Evolutionary conservation across 2,329 filamentous ascomycete species (phyloP), one percentile per base, ranked within the genome.

Genomic region (Colletotrichum limetticola): DNA sequence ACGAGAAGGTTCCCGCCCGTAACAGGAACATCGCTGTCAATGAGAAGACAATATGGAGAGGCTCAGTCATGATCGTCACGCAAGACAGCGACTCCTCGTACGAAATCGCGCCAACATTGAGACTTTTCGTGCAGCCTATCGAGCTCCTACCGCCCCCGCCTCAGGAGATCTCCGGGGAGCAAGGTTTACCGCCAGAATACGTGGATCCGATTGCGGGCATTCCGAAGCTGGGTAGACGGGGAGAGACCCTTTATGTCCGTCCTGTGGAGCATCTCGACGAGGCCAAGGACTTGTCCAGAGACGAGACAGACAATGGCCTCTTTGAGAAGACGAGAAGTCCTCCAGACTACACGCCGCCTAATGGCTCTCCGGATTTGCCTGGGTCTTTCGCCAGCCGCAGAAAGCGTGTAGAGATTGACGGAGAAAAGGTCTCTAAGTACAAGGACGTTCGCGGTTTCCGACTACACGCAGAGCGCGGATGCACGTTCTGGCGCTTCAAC

Each of bases 401-500:
- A 72, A 88, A 86, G 77, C 87, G 87, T 26, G 82, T 85, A 5
- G 83, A 85, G 22, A 82, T 90, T 52, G 95, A 98, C 77, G 95
- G 96, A 19, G 96, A 98, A 81, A 94, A 91, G 77, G 84, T 91
- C 5, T 93, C 92, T 60, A 94, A 94, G 80, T 95, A 94, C 80
- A 94, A 93, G 78, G 95, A 98, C 78, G 90, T 98, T 6, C 88
- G 91, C 72, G 97, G 94, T 1, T 91, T 94, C 77, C 91, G 95
- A 26, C 88, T 99, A 14, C 95, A 98, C 78, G 88, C 91, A 1
- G 97, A 98, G 80, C 89, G 93, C 72, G 96, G 96, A 55, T 91
- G 93, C 74, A 99, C 97, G 0, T 99, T 99, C 83, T 99, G 97
- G 97, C 91, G 95, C 55, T 99, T 98, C 87, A 98, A 95, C 79